A percentile compares a stretch with the other conserved stretches of the same genome.
Evolutionary conservation across 768 basidiomycete genomes (phyloP).

Genomic region (Multifurca ochricompacta): DNA sequence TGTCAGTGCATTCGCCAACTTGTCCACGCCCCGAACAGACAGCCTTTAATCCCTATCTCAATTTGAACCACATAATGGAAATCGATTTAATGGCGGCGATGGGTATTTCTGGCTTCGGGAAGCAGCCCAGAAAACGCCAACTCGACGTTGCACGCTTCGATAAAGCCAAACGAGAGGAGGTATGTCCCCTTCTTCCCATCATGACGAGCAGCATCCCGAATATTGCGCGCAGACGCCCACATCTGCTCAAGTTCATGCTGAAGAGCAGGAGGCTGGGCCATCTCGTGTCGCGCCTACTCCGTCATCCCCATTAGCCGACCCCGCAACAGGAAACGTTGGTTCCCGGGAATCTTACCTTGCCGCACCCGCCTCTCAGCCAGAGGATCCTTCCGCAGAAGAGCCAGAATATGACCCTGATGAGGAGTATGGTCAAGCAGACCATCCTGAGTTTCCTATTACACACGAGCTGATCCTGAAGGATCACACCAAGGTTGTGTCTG

Average conservation of each 20-base stretch:
- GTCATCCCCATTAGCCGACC: slow-evolving; percentile 1
- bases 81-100: slow-evolving; percentile 73
- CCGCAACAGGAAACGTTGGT: not conserved
- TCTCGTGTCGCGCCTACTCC: slow-evolving; percentile 21
- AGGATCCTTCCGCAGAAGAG: slow-evolving; percentile 21
- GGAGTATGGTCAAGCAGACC: slow-evolving; percentile 41
- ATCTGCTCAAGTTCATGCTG: not conserved
- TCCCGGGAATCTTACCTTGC: not conserved
- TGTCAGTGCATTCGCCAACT: too few relatives aligned
- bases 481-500: slow-evolving; percentile 92
- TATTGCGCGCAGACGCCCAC: slow-evolving; percentile 4
- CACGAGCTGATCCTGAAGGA: slow-evolving; percentile 92
- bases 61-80: slow-evolving; percentile 30
- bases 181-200: slow-evolving; percentile 13
- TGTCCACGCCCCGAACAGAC: not conserved
- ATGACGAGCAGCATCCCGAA: not conserved
- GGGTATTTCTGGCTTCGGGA: slow-evolving; percentile 82
- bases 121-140: slow-evolving; percentile 53
- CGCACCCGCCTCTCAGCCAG: slow-evolving; percentile 9
- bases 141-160: slow-evolving; percentile 75
- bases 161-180: slow-evolving; percentile 56
- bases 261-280: slow-evolving; percentile 26
- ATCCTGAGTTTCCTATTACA: slow-evolving; percentile 70
- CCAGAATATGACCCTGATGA: slow-evolving; percentile 34
- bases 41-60: not conserved